Evolutionary conservation across 1,284 basidiomycete genomes (phyloP).

Genomic region (Irpex rosettiformis): DNA sequence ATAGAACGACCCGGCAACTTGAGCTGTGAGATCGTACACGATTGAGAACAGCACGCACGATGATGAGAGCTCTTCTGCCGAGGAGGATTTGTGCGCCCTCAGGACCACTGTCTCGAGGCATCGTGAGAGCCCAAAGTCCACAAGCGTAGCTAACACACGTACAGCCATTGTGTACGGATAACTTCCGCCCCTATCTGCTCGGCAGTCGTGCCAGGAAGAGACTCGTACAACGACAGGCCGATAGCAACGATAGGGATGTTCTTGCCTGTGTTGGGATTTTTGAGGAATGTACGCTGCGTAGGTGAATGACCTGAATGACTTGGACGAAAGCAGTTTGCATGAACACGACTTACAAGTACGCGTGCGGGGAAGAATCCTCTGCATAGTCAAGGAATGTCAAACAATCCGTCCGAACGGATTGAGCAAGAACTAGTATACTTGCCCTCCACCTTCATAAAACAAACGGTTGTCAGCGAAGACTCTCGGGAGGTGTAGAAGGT

Average conservation of each 20-base stretch:
- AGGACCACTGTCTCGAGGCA: slow-evolving; percentile 41
- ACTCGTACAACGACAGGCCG: slow-evolving; percentile 89
- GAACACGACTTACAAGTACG: slow-evolving; percentile 60
- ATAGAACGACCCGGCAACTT: background rate
- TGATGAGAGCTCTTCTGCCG: slow-evolving; percentile 78
- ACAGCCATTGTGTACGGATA: slow-evolving; percentile 91
- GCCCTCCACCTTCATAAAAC: slow-evolving; percentile 78
- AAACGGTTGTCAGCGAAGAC: background rate
- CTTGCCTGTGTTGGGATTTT: slow-evolving; percentile 66
- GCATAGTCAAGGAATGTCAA: slow-evolving; percentile 15
- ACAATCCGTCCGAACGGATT: background rate
- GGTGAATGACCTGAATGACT: slow-evolving; percentile 1
- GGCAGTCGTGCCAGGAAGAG: slow-evolving; percentile 68
- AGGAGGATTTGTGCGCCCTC: slow-evolving; percentile 70
- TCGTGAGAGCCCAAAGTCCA: background rate
- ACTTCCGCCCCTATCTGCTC: slow-evolving; percentile 85
- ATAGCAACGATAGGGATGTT: slow-evolving; percentile 92
- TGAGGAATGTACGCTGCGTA: slow-evolving; percentile 78
- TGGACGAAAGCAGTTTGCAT: background rate
- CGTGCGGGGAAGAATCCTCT: slow-evolving; percentile 95
- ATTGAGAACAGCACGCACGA: slow-evolving; percentile 49
- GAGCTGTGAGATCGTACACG: slow-evolving; percentile 13
- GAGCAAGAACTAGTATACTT: slow-evolving; percentile 31
- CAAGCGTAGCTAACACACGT: slow-evolving; percentile 28
- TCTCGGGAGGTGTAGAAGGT: slow-evolving; percentile 4